Percentiles rank a stretch among this genome's conserved stretches.
Conservation (phyloP, 352 stramenopile genomes). For the Pythium dissotocum region DNA sequence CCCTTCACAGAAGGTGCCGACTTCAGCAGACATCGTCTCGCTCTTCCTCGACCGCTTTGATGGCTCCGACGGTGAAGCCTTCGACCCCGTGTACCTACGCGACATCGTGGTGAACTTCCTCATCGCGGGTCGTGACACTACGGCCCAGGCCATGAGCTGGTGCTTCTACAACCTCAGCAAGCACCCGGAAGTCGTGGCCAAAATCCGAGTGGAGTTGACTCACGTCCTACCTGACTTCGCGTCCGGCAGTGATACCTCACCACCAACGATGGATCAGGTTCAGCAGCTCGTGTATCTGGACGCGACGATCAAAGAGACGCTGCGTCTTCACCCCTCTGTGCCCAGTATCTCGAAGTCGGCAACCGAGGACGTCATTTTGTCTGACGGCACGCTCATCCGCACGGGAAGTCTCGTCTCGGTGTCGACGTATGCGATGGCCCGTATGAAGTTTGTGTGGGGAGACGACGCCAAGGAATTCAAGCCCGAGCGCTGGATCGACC, state of each 20-base stretch:
- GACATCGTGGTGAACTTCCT: conserved; percentile 84
- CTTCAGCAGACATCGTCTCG: conserved; percentile 16
- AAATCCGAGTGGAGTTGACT: conserved; percentile 48
- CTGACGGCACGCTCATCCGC: conserved; percentile 63
- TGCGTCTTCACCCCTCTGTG: conserved; percentile 75
- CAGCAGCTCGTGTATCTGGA: conserved; percentile 65
- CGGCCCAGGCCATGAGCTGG: conserved; percentile 65
- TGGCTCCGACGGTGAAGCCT: background rate
- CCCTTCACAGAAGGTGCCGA: background rate
- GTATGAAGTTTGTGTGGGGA: conserved; percentile 58
- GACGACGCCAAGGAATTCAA: conserved; percentile 64
- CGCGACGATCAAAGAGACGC: conserved; percentile 60
- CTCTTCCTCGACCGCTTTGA: conserved; percentile 19
- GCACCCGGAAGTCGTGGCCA: conserved; percentile 52
- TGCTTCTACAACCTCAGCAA: conserved; percentile 72
- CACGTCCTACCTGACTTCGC: conserved; percentile 23
- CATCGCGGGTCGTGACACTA: conserved; percentile 74
- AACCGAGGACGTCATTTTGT: conserved; percentile 51
- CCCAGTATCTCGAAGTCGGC: conserved; percentile 44
- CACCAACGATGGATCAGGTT: conserved; percentile 46
- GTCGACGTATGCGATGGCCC: conserved; percentile 57
- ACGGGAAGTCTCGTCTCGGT: conserved; percentile 49
- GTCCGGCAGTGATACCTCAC: background rate
- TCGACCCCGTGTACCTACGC: conserved; percentile 37
- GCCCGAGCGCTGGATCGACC: conserved; percentile 68